phyloP scores from a whole-genome alignment of 2,329 filamentous ascomycete genomes.

The Ilyonectria robusta region DNA sequence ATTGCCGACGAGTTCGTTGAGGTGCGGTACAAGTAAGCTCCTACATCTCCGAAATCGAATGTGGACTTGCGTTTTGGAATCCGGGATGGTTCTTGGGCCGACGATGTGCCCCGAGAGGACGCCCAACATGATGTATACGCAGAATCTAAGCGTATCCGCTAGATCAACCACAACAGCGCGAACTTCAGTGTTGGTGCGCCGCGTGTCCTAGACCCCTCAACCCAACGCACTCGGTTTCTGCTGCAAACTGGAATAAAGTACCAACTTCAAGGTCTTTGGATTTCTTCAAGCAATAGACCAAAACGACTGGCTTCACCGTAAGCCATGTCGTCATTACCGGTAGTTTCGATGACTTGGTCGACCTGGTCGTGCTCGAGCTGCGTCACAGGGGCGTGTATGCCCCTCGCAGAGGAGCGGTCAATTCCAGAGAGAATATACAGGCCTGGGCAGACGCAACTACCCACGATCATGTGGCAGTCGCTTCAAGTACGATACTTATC shows the following conservation, averaged over 20 bases:
- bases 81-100: neutral
- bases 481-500: no score
- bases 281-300: no score
- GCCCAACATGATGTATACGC: neutral
- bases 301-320: no score
- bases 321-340: no score
- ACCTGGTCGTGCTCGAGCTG: no score
- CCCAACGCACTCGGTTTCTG: conserved; percentile 18
- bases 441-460: no score
- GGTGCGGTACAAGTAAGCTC: neutral
- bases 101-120: neutral
- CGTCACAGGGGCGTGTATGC: no score
- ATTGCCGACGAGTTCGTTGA: neutral
- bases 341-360: no score
- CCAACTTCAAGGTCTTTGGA: neutral
- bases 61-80: neutral
- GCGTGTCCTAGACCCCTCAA: conserved; percentile 20
- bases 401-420: no score
- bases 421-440: no score
- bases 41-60: neutral
- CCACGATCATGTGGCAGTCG: no score
- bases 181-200: conserved; percentile 23
- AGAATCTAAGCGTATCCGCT: neutral
- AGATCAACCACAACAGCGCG: conserved; percentile 8
- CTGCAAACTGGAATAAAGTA: neutral